Base-by-base conservation (phyloP, 768 basidiomycete genomes). In the Phanerochaete sordida region DNA sequence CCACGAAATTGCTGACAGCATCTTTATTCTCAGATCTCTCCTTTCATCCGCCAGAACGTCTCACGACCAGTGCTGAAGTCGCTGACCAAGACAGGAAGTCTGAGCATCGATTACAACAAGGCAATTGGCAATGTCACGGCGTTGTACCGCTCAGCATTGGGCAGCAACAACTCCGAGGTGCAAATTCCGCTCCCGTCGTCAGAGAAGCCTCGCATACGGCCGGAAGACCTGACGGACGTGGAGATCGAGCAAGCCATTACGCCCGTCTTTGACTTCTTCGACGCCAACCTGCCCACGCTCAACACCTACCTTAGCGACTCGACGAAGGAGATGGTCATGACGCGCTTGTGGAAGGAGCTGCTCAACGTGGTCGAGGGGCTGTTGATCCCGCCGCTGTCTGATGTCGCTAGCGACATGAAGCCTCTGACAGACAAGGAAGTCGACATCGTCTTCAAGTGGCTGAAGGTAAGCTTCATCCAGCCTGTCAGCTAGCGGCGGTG, bases 361-460 rank as follows among this genome's bases (percentile, higher is more conserved):
- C 71, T 98, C 68, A 79, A 77, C 23, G 83, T 93, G 19, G 82
- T 98, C 58, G 97, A 98, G 69, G 87, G 85, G 11, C 74, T 98
- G 65, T 82, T 98, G 62, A 87, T 98, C 16, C 97, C 97, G 3
- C 91, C 95, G 2, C 73, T 99, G 58, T 91, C 90, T 5, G 93
- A 96, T 61, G 75, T 83, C 19, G 79, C 88, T 11, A 93, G 93
- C 46, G 91, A 94, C 56, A 89, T 98, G 93, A 90, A 91, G 65
- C 89, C 95, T 1, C 72, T 99, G 69, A 87, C 82, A 27, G 97
- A 98, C 68, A 95, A 96, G 74, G 97, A 98, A 75, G 91, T 98
- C 37, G 97, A 98, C 70, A 89, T 98, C 60, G 96, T 95, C n/a
- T 93, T 98, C 78, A 96, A 95, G 72, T 98, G 97, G 93, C 72